Percentiles rank a stretch among this genome's conserved stretches.
phyloP scores from a whole-genome alignment of 169 alveolate species.

The Perkinsus chesapeaki region DNA sequence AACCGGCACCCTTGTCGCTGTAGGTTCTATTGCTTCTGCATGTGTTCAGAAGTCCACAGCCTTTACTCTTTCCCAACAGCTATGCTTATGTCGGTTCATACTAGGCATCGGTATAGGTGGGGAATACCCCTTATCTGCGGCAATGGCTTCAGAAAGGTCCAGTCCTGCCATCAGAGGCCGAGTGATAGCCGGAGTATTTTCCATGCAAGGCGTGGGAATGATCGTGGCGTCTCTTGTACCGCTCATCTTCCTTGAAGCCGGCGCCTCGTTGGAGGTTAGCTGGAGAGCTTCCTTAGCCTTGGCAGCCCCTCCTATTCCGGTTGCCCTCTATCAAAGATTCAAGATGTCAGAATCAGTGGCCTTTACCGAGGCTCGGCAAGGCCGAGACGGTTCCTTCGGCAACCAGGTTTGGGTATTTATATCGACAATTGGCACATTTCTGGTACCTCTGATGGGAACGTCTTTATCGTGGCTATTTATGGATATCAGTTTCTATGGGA shows the following conservation, averaged over 20 bases:
- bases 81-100: neutral
- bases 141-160: slow-evolving; percentile 23
- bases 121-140: slow-evolving; percentile 47
- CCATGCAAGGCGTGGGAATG: slow-evolving; percentile 31
- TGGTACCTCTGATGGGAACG: slow-evolving; percentile 16
- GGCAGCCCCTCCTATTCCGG: neutral
- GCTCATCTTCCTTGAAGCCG: neutral
- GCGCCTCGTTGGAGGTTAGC: neutral
- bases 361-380: neutral
- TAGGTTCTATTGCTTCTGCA: slow-evolving; percentile 7
- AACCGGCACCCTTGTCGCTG: neutral
- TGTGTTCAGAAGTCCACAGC: neutral
- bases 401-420: neutral
- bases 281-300: neutral
- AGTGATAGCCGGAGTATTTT: slow-evolving; percentile 24
- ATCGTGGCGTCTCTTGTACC: neutral
- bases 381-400: neutral
- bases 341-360: neutral
- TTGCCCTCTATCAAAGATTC: neutral
- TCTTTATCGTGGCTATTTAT: slow-evolving; percentile 33
- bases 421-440: neutral
- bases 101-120: slow-evolving; percentile 47
- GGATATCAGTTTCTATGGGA: slow-evolving; percentile 38
- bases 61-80: neutral
- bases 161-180: neutral